A percentile compares a stretch with the other conserved stretches of the same genome.
Evolutionary conservation across 352 stramenopile genomes (phyloP).

Genomic region (Lagenidium sp.): DNA sequence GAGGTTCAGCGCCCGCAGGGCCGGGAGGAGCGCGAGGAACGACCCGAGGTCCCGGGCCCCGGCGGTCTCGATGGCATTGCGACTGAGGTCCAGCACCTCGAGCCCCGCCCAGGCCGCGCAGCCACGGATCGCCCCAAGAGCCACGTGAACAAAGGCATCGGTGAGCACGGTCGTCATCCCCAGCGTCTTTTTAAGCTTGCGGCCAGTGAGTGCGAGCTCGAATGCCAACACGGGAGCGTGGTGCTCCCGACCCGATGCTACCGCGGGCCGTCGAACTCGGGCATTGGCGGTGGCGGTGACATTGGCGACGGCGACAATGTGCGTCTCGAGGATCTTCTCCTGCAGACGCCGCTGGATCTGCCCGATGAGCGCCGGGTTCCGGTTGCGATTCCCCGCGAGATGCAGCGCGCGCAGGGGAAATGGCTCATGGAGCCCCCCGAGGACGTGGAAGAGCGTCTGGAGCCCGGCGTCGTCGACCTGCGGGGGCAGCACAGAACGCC

Average conservation of each 20-base stretch:
- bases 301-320: not conserved
- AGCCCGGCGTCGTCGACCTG: constrained; percentile 9
- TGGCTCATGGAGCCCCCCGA: constrained; percentile 23
- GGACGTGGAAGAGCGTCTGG: constrained; percentile 18
- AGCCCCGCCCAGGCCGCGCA: constrained; percentile 15
- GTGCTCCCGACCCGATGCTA: too few species aligned
- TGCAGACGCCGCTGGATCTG: constrained; percentile 15
- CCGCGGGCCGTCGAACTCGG: too few species aligned
- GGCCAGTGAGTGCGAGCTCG: constrained; percentile 13
- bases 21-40: constrained; percentile 29
- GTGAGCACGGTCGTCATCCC: constrained; percentile 21
- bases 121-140: constrained; percentile 12
- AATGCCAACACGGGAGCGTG: too few species aligned
- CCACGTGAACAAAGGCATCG: constrained; percentile 21
- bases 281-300: too few species aligned
- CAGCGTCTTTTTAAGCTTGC: constrained; percentile 13
- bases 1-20: constrained; percentile 36
- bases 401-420: constrained; percentile 8
- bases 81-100: constrained; percentile 41
- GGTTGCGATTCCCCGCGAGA: constrained; percentile 7
- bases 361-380: constrained; percentile 18
- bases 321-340: constrained; percentile 8
- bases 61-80: constrained; percentile 30
- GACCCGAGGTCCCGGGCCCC: constrained; percentile 28
- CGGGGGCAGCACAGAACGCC: too few species aligned